Evolutionary conservation across 169 alveolate genomes (phyloP), one percentile per base, ranked within the genome.

Genomic region (Nephromyces sp.): DNA sequence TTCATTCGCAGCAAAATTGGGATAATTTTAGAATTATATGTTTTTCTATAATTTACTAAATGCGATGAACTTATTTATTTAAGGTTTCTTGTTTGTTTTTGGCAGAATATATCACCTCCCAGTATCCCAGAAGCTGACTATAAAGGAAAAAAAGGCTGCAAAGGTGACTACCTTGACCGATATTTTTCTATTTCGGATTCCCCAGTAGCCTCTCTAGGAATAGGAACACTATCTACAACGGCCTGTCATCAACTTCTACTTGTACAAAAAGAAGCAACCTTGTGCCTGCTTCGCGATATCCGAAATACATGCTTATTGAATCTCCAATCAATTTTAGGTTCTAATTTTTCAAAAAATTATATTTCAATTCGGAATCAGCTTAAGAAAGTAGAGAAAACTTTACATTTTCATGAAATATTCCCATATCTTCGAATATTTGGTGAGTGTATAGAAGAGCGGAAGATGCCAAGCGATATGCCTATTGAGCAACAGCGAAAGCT

Each of bases 201-300:
- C n/a, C n/a, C n/a, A n/a, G n/a, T n/a, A n/a, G n/a, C n/a, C n/a
- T n/a, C 86, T 0, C 69, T 76, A 30, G 32, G 66, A 3, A 66
- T 72, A 32, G 66, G 74, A 22, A 35, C 70, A 22, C 62, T 68
- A 35, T 69, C 43, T 33, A 57, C 61, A 32, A 75, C 79, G 21
- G 72, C 57, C n/a, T 43, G 15, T 43, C 57, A 70, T 62, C 70
- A 80, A 52, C 75, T 80, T 64, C 32, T 76, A 28, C 68, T 61
- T 4, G 53, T 80, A 51, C 86, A 80, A 34, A 80, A 80, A 51
- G 82, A 75, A 30, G 82, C 86, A 8, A 77, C 77, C 25, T 72
- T 68, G 51, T 71, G 71, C 34, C 75, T 80, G 21, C 63, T 80
- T 6, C 81, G 75, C 65, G 86, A 80, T 25, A 24, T 80, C 28